Conservation (phyloP, 495 filamentous ascomycete species). For the Hyaloscypha variabilis region DNA sequence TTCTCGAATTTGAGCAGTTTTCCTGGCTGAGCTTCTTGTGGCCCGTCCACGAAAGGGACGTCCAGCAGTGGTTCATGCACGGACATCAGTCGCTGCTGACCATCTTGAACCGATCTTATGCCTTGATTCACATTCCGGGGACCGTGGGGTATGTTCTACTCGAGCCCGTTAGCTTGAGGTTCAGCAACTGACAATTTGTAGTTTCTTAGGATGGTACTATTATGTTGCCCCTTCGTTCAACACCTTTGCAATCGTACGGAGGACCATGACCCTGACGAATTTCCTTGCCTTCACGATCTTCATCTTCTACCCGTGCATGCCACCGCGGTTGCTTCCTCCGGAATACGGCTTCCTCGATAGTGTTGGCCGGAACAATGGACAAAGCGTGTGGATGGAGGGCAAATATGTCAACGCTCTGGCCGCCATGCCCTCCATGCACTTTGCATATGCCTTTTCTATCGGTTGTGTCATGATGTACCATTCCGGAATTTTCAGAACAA, state of each 20-base stretch:
- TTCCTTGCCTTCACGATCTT: slow-evolving; percentile 63
- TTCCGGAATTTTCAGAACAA: slow-evolving; percentile 52
- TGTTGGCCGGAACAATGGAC: slow-evolving; percentile 62
- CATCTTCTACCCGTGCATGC: slow-evolving; percentile 66
- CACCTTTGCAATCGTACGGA: slow-evolving; percentile 58
- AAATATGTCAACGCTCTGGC: slow-evolving; percentile 59
- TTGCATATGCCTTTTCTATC: slow-evolving; percentile 63
- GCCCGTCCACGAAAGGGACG: slow-evolving; percentile 53
- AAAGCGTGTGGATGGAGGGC: slow-evolving; percentile 60
- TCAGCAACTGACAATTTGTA: slow-evolving; percentile 32
- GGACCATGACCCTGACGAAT: slow-evolving; percentile 67
- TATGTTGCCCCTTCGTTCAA: slow-evolving; percentile 56
- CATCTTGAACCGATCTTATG: slow-evolving; percentile 63
- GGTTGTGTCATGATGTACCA: slow-evolving; percentile 62
- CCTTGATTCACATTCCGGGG: slow-evolving; percentile 67
- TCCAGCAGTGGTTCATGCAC: slow-evolving; percentile 64
- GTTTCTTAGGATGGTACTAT: slow-evolving; percentile 70
- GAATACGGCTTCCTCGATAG: slow-evolving; percentile 66
- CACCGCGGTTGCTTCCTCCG: slow-evolving; percentile 60
- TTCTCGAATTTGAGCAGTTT: slow-evolving; percentile 65
- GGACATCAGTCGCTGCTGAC: slow-evolving; percentile 57
- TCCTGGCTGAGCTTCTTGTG: slow-evolving; percentile 55
- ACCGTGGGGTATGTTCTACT: slow-evolving; percentile 62
- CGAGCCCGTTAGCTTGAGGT: neutral
- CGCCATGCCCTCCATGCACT: slow-evolving; percentile 63